phyloP scores from a whole-genome alignment of 768 basidiomycete genomes.

The Russula sp. region DNA sequence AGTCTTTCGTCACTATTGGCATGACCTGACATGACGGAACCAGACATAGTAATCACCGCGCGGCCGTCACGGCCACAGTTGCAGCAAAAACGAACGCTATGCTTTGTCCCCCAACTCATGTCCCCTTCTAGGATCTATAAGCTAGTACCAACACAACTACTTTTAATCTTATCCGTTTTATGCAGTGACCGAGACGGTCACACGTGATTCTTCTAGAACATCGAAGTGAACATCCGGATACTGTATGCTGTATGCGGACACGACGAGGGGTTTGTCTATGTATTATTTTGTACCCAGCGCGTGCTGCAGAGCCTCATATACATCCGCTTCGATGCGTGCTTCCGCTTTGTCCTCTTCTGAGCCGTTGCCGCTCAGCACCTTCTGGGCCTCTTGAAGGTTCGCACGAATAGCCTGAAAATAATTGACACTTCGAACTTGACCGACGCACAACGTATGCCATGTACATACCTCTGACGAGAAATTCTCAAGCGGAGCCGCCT shows the following conservation, averaged over 20 bases:
- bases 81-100: too few species aligned
- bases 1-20: not conserved
- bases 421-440: not conserved
- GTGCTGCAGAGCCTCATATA: slow-evolving; percentile 92
- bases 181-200: not conserved
- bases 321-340: slow-evolving; percentile 91
- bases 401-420: slow-evolving; percentile 72
- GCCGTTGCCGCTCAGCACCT: slow-evolving; percentile 73
- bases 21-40: not conserved
- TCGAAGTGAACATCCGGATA: not conserved
- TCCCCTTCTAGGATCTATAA: too few species aligned
- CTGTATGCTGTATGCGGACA: not conserved
- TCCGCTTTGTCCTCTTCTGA: slow-evolving; percentile 92
- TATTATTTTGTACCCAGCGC: slow-evolving; percentile 54
- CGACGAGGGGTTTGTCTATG: slow-evolving; percentile 5
- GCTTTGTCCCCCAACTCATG: too few species aligned
- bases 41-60: not conserved
- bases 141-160: not conserved
- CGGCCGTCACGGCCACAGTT: not conserved
- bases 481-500: slow-evolving; percentile 86
- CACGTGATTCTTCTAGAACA: not conserved
- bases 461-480: slow-evolving; percentile 81
- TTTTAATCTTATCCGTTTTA: not conserved
- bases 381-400: slow-evolving; percentile 84
- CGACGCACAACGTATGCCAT: not conserved